Conservation (phyloP, 805 yeast species). For the Teunomyces panamensis region DNA sequence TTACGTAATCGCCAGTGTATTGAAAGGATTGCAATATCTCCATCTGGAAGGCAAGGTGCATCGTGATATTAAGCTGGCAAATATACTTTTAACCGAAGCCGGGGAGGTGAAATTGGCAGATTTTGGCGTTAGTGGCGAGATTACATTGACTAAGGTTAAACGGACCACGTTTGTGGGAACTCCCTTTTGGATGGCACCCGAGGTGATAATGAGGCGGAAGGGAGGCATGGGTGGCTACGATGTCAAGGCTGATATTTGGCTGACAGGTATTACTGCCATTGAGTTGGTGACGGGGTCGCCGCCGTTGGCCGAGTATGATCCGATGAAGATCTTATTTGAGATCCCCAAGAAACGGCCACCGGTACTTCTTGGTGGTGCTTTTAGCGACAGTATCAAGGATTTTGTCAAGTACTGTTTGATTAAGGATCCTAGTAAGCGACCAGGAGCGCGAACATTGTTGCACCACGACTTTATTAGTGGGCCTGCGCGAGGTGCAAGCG, state of each 20-base stretch:
- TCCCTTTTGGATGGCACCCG: conserved; percentile 99
- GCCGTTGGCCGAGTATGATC: conserved; percentile 70
- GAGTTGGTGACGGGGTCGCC: conserved; percentile 83
- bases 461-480: conserved; percentile 50
- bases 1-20: conserved; percentile 58
- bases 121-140: conserved; percentile 89
- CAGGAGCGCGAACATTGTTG: conserved; percentile 56
- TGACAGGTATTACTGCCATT: conserved; percentile 86
- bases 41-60: conserved; percentile 78
- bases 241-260: conserved; percentile 93
- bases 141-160: conserved; percentile 50
- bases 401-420: conserved; percentile 65
- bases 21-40: conserved; percentile 71
- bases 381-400: conserved; percentile 54
- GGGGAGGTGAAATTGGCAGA: conserved; percentile 85
- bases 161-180: conserved; percentile 89
- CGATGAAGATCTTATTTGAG: conserved; percentile 70
- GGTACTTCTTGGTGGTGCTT: conserved; percentile 39
- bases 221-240: conserved; percentile 55
- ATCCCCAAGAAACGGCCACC: conserved; percentile 73
- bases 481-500: conserved; percentile 10
- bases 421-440: conserved; percentile 65
- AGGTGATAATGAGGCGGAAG: conserved; percentile 55
- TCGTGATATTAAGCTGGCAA: conserved; percentile 89
- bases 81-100: conserved; percentile 64